Base-by-base conservation (phyloP, 2,329 filamentous ascomycete genomes). In the Colletotrichum agaves region DNA sequence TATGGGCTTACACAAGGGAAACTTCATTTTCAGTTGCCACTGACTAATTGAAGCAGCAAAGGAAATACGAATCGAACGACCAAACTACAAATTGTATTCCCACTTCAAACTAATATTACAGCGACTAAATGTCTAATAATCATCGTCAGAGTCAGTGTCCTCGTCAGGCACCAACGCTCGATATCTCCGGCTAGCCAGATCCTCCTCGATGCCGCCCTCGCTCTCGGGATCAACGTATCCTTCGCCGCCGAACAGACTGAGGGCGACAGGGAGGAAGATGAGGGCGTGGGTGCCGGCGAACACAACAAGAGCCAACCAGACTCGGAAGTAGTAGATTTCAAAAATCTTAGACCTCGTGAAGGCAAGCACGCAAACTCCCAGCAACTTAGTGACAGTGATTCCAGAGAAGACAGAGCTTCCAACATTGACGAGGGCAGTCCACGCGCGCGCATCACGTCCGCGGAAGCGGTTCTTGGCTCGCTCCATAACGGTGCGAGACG, bases 341-440 rank as follows among this genome's bases (percentile, higher is more conserved):
- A 99, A 99, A 75, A 99, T 99, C 87, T 98, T 99, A 78, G 93
- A 97, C 58, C 93, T 85, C 7, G 96, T 99, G 75, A 98, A 99
- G 0, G 96, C 96, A 19, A 99, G 84, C 39, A 99, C 96, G 50
- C 87, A 91, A 0, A 99, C 95, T 3, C 96, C 96, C 2, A 99
- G 83, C 1, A 99, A 86, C 80, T 99, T 99, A 2, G 96, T 99
- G 59, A 99, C 85, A 0, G 95, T 98, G 77, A 99, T 99, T 2
- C 96, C 96, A 35, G 92, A 97, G 75, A 99, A 97, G 12, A 99
- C 97, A 50, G 92, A 96, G 5, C 92, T 93, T 2, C 96, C 96
- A 1, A 99, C 95, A 73, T 98, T 98, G 71, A 97, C 94, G 64
- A 99, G 86, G 0, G 95, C 93, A 0, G 94, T 93, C 94, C 94